Conservation (phyloP, 768 basidiomycete species). For the Pisolithus orientalis region DNA sequence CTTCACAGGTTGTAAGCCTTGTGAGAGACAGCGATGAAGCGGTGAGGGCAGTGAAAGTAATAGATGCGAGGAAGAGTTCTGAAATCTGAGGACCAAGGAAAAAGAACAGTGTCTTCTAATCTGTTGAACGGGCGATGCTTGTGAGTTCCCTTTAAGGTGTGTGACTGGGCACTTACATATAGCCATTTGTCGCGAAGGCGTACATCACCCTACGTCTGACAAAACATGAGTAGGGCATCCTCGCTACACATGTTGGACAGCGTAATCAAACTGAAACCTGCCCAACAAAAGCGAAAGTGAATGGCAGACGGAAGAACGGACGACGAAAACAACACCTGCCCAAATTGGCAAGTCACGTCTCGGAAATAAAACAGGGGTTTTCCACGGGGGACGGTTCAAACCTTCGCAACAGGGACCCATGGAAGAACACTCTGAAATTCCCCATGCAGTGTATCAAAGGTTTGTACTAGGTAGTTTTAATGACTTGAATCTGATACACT, state of each 20-base stretch:
- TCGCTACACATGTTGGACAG: too few relatives aligned
- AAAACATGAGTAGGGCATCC: neutral
- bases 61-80: too few relatives aligned
- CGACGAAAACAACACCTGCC: constrained; percentile 6
- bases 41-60: neutral
- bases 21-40: neutral
- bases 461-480: too few relatives aligned
- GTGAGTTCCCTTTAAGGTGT: constrained; percentile 1
- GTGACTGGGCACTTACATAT: neutral
- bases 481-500: too few relatives aligned
- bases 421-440: too few relatives aligned
- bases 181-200: neutral
- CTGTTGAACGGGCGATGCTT: neutral
- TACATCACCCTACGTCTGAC: neutral
- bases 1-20: neutral
- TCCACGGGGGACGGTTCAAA: too few relatives aligned
- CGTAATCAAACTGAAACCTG: too few relatives aligned
- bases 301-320: constrained; percentile 5
- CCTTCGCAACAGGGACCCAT: too few relatives aligned
- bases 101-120: neutral
- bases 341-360: constrained; percentile 1
- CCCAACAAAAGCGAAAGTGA: neutral
- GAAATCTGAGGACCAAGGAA: neutral
- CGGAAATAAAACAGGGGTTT: neutral
- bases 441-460: too few relatives aligned